Percentiles rank a stretch among this genome's conserved stretches.
Evolutionary conservation across 208 protist species (phyloP).

Genomic region (Trypanosoma lewisi): DNA sequence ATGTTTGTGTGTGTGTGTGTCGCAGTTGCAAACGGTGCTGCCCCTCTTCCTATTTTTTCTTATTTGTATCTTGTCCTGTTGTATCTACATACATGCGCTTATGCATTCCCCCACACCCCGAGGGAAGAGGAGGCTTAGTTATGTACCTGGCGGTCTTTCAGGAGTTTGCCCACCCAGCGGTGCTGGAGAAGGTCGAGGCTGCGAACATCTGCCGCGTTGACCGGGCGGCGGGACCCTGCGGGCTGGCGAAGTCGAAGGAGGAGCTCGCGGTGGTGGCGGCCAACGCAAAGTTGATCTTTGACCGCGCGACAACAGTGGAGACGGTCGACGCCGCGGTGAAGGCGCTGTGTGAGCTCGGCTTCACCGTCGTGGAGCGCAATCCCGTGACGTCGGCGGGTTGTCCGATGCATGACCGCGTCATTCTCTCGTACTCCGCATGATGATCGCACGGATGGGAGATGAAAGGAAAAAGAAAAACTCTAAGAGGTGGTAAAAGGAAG

Average conservation of each 20-base stretch:
- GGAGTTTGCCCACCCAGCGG: constrained; percentile 75
- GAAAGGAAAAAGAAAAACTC: background rate
- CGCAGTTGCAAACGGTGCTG: background rate
- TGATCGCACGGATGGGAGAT: background rate
- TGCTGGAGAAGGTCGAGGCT: constrained; percentile 52
- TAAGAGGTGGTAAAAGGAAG: background rate
- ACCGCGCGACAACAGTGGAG: constrained; percentile 29
- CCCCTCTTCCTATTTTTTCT: constrained; percentile 13
- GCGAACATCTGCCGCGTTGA: constrained; percentile 68
- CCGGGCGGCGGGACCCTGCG: constrained; percentile 29
- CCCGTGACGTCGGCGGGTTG: constrained; percentile 73
- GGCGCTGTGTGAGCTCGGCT: constrained; percentile 57
- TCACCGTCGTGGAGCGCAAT: constrained; percentile 50
- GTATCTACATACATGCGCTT: background rate
- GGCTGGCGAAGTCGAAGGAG: constrained; percentile 44
- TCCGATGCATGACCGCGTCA: constrained; percentile 79
- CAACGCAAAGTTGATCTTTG: constrained; percentile 83
- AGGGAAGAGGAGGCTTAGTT: background rate
- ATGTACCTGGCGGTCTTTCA: constrained; percentile 82
- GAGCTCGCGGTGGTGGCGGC: constrained; percentile 55
- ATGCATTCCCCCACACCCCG: background rate
- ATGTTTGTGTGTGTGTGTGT: background rate
- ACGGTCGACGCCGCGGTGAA: constrained; percentile 46
- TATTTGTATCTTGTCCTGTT: constrained; percentile 7
- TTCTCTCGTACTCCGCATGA: constrained; percentile 58